Conservation (phyloP, 768 basidiomycete genomes). For the Leccinum longicurvipes region DNA sequence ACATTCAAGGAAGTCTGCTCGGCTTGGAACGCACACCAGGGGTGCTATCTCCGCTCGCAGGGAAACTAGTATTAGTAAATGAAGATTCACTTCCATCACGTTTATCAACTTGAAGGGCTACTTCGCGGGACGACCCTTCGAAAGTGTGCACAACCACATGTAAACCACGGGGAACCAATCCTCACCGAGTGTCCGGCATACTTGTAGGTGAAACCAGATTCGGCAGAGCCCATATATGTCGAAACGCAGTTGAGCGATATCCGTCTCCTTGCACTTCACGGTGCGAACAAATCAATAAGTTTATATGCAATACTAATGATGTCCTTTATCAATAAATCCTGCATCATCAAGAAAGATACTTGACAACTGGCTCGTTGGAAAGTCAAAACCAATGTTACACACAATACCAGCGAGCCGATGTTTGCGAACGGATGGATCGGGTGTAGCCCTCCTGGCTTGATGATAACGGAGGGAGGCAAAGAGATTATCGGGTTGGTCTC, state of each 20-base stretch:
- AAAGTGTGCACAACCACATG: slow-evolving; percentile 39
- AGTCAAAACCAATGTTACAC: slow-evolving; percentile 74
- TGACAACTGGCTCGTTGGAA: slow-evolving; percentile 62
- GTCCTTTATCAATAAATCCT: slow-evolving; percentile 40
- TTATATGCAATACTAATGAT: slow-evolving; percentile 9
- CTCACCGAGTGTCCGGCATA: slow-evolving; percentile 74
- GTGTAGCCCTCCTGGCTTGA: slow-evolving; percentile 77
- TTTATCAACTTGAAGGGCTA: not conserved
- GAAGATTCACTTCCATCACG: not conserved
- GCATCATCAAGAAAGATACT: slow-evolving; percentile 55
- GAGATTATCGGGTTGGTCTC: slow-evolving; percentile 62
- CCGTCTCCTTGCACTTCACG: slow-evolving; percentile 50
- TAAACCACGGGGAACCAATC: slow-evolving; percentile 40
- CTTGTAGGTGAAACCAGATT: slow-evolving; percentile 40
- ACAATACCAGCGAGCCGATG: slow-evolving; percentile 53
- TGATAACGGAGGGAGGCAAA: slow-evolving; percentile 57
- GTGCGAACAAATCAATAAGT: slow-evolving; percentile 50
- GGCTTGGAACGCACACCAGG: not conserved
- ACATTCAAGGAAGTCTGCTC: not conserved
- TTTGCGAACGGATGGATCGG: slow-evolving; percentile 33
- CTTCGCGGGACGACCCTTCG: slow-evolving; percentile 14
- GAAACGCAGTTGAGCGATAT: slow-evolving; percentile 50
- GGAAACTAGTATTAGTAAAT: not conserved
- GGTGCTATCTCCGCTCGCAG: not conserved
- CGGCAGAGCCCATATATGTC: not conserved